phyloP scores from a whole-genome alignment of 257 asterid genomes.

The Solanum clarkiae region DNA sequence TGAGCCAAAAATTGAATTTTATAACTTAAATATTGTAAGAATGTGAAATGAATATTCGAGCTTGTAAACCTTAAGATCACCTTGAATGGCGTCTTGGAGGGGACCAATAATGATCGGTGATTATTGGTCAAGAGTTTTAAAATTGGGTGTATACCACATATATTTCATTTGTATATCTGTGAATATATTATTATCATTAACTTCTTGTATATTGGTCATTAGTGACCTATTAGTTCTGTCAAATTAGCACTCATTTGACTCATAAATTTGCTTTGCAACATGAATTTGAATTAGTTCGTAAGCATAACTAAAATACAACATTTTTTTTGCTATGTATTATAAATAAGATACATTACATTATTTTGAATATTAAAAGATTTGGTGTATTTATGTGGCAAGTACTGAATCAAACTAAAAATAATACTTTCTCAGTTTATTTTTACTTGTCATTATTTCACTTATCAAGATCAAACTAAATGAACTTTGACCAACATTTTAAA shows the following conservation, averaged over 20 bases:
- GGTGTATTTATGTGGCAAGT: background rate
- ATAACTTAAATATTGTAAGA: background rate
- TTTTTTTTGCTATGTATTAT: too few relatives aligned
- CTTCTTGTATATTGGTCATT: background rate
- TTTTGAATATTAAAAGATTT: background rate
- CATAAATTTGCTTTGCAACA: too few relatives aligned
- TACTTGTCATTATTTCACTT: too few relatives aligned
- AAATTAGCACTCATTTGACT: too few relatives aligned
- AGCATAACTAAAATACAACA: too few relatives aligned
- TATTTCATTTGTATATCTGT: background rate
- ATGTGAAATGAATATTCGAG: too few relatives aligned
- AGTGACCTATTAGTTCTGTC: too few relatives aligned
- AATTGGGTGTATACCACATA: background rate
- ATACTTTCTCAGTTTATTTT: background rate
- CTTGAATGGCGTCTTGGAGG: background rate
- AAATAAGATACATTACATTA: too few relatives aligned
- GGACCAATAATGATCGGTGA: background rate
- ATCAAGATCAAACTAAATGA: too few relatives aligned
- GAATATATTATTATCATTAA: background rate
- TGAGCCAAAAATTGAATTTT: too few relatives aligned
- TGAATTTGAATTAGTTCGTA: too few relatives aligned
- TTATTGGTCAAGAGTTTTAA: background rate
- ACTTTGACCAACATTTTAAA: too few relatives aligned
- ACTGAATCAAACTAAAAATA: background rate
- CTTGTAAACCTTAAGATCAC: background rate